Conservation (phyloP, 108 stramenopile species). For the Stephanodiscus triporus region DNA sequence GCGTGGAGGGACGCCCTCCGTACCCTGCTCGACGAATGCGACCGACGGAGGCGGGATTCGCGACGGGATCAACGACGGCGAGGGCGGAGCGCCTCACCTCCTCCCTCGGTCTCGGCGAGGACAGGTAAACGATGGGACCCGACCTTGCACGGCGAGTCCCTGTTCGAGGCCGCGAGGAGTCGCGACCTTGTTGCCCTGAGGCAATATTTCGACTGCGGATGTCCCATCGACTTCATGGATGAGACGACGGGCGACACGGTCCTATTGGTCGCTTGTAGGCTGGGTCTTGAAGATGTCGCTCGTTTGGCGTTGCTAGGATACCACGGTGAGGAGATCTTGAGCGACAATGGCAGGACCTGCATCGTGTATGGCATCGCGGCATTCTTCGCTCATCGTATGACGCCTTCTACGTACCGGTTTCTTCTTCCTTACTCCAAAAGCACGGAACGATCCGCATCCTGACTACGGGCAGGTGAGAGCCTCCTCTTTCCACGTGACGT, state of each 20-base stretch:
- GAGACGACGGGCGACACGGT: slow-evolving; percentile 57
- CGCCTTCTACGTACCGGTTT: neutral
- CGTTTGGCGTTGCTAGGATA: slow-evolving; percentile 48
- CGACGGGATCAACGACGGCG: neutral
- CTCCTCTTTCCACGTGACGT: neutral
- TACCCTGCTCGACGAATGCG: slow-evolving; percentile 14
- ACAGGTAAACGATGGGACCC: too few species aligned
- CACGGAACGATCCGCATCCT: slow-evolving; percentile 78
- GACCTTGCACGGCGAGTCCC: too few species aligned
- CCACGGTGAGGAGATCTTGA: slow-evolving; percentile 10
- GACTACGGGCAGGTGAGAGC: slow-evolving; percentile 42
- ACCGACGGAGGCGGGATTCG: neutral
- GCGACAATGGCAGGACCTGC: neutral
- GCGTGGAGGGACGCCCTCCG: slow-evolving; percentile 21
- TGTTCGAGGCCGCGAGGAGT: slow-evolving; percentile 32
- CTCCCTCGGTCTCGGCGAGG: too few species aligned
- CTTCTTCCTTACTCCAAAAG: slow-evolving; percentile 6
- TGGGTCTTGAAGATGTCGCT: slow-evolving; percentile 58
- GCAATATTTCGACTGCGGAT: slow-evolving; percentile 40
- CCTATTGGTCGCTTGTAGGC: slow-evolving; percentile 64
- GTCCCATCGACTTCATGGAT: slow-evolving; percentile 42
- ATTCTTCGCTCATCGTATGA: neutral
- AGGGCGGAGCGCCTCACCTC: neutral
- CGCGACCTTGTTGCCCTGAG: slow-evolving; percentile 31
- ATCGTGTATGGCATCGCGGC: neutral